A percentile compares a stretch with the other conserved stretches of the same genome.
These are phyloP conservation scores for Sporothrix globosa DNA, from an alignment of 2,329 filamentous ascomycete species.

Conservation along the genomic window DNA sequence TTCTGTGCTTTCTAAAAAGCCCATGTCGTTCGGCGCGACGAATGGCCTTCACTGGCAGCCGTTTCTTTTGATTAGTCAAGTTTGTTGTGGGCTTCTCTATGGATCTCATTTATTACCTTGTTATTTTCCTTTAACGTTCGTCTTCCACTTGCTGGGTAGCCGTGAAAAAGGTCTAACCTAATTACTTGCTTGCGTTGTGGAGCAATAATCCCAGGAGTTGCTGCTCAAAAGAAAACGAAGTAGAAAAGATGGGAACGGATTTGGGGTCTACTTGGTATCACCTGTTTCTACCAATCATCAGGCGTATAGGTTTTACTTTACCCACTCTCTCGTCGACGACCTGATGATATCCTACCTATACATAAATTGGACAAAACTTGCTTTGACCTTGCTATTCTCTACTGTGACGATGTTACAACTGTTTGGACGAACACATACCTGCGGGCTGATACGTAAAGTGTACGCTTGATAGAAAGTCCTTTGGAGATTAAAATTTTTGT, in stretches of 20 bases:
- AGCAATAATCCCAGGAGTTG: background rate
- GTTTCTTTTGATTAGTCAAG: conserved; percentile 25
- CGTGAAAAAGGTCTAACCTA: background rate
- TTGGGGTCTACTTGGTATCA: background rate
- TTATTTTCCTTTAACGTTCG: background rate
- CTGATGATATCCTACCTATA: conserved; percentile 15
- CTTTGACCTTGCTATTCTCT: background rate
- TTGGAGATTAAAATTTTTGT: conserved; percentile 29
- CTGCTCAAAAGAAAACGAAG: background rate
- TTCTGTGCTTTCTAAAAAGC: conserved; percentile 20
- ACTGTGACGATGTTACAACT: background rate
- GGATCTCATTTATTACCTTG: background rate
- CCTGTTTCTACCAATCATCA: background rate
- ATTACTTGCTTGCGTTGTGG: background rate
- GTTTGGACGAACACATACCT: background rate
- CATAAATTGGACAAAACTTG: conserved; percentile 18
- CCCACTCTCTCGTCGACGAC: background rate
- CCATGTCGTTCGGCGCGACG: conserved; percentile 20
- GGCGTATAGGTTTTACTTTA: background rate
- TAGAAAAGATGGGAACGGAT: conserved; percentile 13
- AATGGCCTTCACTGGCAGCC: conserved; percentile 19
- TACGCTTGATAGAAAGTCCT: too few relatives aligned
- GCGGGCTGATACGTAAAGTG: background rate
- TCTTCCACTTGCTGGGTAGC: background rate
- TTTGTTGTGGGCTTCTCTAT: conserved; percentile 4